Evolutionary conservation across 352 stramenopile species (phyloP), one percentile per base, ranked within the genome.

Genomic region (Globisporangium sylvaticum): DNA sequence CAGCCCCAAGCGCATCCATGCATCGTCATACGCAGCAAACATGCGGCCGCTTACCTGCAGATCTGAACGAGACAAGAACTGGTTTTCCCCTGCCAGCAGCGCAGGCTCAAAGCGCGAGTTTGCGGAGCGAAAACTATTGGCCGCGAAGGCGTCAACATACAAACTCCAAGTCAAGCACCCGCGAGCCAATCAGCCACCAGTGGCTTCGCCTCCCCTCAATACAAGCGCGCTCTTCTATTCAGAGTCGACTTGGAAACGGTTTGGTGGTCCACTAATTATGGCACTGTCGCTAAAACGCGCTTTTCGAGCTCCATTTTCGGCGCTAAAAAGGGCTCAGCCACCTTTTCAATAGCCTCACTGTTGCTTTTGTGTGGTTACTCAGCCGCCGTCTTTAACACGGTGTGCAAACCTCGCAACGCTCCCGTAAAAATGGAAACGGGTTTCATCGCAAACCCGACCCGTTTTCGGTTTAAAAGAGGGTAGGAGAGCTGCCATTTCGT

Each of bases 41-140:
- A 70, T 58, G 58, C 58, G 50, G 44, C 25, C 59, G 66, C 75
- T 80, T 84, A 88, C 80, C 80, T 86, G 78, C 76, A 86, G 82
- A 88, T 78, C 80, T 79, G 80, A 88, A 88, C 80, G 80, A 88
- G 80, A 88, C 78, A 88, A 88, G 84, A 92, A 92, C 82, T 92
- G 84, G 69, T 72, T 72, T 68, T 61, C 64, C 37, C 32, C 46
- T 22, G 55, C 42, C 9, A 58, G 58, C 46, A 39, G 48, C 67
- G 65, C 70, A 53, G 61, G 44, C 67, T 53, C 53, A 71, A 52
- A 14, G 39, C 66, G 58, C 66, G 73, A 62, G 12, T 20, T 44
- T 44, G 37, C 37, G 37, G 52, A 68, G 66, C 62, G 59, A 72
- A 88, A 92, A 92, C 79, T 92, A 92, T 92, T 92, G 83, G 83